Evolutionary conservation across 1,284 basidiomycete genomes (phyloP).

Genomic region (Polyporus tsugae): DNA sequence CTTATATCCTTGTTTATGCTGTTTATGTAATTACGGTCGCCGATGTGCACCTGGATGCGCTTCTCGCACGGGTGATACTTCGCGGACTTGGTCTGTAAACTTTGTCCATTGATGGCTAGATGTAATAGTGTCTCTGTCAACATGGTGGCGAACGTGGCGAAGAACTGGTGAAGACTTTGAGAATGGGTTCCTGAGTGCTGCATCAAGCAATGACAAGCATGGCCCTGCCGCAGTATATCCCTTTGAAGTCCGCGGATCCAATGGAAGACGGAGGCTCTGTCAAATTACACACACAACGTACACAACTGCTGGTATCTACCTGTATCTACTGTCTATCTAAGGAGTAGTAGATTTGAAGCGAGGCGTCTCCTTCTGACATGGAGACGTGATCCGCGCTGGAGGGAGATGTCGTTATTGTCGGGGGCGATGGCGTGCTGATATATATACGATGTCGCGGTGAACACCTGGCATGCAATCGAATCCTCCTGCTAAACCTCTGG

Average conservation of each 20-base stretch:
- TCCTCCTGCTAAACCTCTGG: neutral
- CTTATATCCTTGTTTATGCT: constrained; percentile 20
- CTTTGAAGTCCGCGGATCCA: neutral
- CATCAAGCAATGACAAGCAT: too few relatives aligned
- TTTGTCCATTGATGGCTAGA: neutral
- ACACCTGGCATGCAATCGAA: neutral
- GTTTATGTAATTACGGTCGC: constrained; percentile 11
- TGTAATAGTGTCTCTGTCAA: neutral
- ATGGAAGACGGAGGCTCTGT: neutral
- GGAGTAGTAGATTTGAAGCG: neutral
- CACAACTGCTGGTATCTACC: neutral
- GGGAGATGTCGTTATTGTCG: constrained; percentile 8
- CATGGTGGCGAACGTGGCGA: neutral
- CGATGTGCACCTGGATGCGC: neutral
- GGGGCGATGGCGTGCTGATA: constrained; percentile 14
- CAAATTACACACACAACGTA: neutral
- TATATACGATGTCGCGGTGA: constrained; percentile 8
- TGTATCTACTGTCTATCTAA: neutral
- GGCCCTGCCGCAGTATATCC: neutral
- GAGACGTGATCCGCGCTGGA: neutral
- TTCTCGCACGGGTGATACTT: neutral
- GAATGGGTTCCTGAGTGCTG: neutral
- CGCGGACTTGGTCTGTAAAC: neutral
- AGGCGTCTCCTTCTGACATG: neutral
- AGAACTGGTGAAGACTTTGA: neutral